A percentile compares a stretch with the other conserved stretches of the same genome.
Conservation (phyloP, 768 basidiomycete genomes). For the Panus rudis region DNA sequence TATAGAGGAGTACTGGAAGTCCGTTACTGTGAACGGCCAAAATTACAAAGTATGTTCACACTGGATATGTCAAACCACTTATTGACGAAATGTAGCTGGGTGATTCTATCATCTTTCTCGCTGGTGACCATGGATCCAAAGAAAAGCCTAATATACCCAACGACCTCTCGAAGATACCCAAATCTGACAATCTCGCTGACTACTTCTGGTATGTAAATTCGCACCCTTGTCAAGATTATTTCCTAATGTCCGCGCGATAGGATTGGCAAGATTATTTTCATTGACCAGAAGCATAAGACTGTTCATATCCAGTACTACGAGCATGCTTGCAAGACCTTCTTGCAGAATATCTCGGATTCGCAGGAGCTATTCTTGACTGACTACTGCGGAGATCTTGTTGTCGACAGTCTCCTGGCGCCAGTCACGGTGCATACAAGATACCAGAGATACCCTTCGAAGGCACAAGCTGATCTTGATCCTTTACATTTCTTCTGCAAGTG, state of each 20-base stretch:
- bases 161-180: conserved; percentile 27
- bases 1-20: conserved; percentile 19
- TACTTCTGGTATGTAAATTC: conserved; percentile 52
- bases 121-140: conserved; percentile 27
- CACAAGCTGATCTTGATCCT: conserved; percentile 14
- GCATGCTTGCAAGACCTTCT: conserved; percentile 55
- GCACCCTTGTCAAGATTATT: background rate
- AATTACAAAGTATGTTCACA: conserved; percentile 25
- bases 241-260: conserved; percentile 28
- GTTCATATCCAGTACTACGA: conserved; percentile 74
- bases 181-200: conserved; percentile 37
- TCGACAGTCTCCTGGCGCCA: too few species aligned
- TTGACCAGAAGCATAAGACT: conserved; percentile 33
- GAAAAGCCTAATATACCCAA: conserved; percentile 28
- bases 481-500: conserved; percentile 57
- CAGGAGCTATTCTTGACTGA: conserved; percentile 62
- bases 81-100: conserved; percentile 40
- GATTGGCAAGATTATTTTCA: conserved; percentile 61
- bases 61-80: background rate
- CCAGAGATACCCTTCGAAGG: background rate
- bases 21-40: conserved; percentile 36
- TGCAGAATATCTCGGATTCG: conserved; percentile 51
- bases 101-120: conserved; percentile 51
- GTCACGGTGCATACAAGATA: too few species aligned
- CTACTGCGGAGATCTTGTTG: conserved; percentile 41